These are phyloP conservation scores for Entoloma clypeatum DNA, from an alignment of 1,284 basidiomycete species.

Conservation along the genomic window DNA sequence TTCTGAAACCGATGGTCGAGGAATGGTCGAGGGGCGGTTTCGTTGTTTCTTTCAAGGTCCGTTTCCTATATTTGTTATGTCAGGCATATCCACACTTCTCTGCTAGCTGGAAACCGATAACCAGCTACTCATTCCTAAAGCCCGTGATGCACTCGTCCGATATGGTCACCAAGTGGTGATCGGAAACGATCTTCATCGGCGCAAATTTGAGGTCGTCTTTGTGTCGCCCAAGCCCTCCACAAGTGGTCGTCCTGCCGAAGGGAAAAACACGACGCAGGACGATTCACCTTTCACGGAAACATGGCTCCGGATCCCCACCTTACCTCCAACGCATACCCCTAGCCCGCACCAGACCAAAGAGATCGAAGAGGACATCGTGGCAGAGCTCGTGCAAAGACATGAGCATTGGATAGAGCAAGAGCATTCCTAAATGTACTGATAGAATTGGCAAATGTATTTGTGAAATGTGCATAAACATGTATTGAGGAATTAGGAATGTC, in stretches of 20 bases:
- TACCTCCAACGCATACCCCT: slow-evolving; percentile 27
- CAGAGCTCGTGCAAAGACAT: slow-evolving; percentile 74
- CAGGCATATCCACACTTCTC: neutral
- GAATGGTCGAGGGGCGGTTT: slow-evolving; percentile 93
- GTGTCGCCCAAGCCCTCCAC: slow-evolving; percentile 46
- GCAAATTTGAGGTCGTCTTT: slow-evolving; percentile 92
- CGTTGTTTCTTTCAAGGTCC: slow-evolving; percentile 95
- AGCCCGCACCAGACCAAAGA: slow-evolving; percentile 52
- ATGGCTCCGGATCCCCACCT: slow-evolving; percentile 68
- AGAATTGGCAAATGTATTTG: neutral
- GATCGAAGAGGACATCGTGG: slow-evolving; percentile 91
- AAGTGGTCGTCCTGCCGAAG: neutral
- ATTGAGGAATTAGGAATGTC: slow-evolving; percentile 3
- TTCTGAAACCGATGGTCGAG: slow-evolving; percentile 87
- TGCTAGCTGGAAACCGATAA: slow-evolving; percentile 89
- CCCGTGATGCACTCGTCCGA: slow-evolving; percentile 79
- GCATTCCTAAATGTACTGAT: too few relatives aligned
- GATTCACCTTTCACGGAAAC: slow-evolving; percentile 49
- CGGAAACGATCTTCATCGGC: slow-evolving; percentile 86
- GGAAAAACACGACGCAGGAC: slow-evolving; percentile 3
- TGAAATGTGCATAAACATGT: neutral
- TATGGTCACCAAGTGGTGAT: slow-evolving; percentile 98
- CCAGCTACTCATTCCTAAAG: slow-evolving; percentile 84
- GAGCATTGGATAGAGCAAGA: slow-evolving; percentile 54
- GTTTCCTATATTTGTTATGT: slow-evolving; percentile 8